Conservation (phyloP, 257 asterid species). For the Nicotiana benthamiana region DNA sequence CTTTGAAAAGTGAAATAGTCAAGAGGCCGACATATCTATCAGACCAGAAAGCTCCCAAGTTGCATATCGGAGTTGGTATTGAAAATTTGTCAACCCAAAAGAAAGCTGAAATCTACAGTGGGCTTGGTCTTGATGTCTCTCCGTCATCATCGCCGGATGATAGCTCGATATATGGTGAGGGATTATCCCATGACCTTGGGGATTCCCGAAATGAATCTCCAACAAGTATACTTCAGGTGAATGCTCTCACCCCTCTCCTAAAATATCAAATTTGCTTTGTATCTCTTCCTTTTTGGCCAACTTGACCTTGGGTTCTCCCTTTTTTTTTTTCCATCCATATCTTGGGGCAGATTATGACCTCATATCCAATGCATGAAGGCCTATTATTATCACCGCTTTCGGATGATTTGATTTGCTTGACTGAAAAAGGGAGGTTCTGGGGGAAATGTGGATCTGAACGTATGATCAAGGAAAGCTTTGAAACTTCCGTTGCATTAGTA, state of each 20-base stretch:
- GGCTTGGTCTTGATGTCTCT: constrained; percentile 24
- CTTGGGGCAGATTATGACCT: constrained; percentile 72
- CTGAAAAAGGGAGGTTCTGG: constrained; percentile 32
- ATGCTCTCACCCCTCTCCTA: constrained; percentile 12
- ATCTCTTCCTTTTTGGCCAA: neutral
- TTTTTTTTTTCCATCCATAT: constrained; percentile 6
- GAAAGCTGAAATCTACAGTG: constrained; percentile 18
- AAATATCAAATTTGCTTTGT: neutral
- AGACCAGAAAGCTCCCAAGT: constrained; percentile 6
- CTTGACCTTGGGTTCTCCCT: constrained; percentile 3
- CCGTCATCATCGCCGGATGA: constrained; percentile 18
- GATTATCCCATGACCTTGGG: constrained; percentile 2
- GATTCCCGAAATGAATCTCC: constrained; percentile 16
- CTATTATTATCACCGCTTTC: constrained; percentile 70
- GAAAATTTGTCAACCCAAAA: constrained; percentile 10
- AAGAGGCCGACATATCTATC: constrained; percentile 4
- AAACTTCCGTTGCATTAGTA: constrained; percentile 26
- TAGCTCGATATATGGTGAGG: constrained; percentile 1
- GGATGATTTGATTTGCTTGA: constrained; percentile 45
- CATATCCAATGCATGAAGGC: constrained; percentile 35
- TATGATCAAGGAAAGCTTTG: constrained; percentile 23
- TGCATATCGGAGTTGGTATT: constrained; percentile 3
- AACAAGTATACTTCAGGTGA: constrained; percentile 67
- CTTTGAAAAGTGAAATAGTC: constrained; percentile 2
- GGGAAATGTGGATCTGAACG: constrained; percentile 35